Base-by-base conservation (phyloP, 148 eudicot species). In the Tetragonia tetragonoides region DNA sequence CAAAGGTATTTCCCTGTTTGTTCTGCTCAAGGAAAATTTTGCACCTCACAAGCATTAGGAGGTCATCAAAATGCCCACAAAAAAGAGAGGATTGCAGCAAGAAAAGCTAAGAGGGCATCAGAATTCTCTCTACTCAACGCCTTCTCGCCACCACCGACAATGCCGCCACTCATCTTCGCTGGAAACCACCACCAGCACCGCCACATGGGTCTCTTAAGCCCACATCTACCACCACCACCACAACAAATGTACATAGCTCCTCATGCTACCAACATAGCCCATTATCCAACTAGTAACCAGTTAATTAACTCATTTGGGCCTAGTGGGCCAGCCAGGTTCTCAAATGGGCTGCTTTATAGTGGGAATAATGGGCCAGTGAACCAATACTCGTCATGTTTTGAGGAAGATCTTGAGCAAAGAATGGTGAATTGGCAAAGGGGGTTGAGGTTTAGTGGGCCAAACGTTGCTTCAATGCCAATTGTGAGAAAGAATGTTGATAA, bases 1-100 rank as follows among this genome's bases (percentile, higher is more conserved):
- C 88, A 63, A 89, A 88, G 74, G 84, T 85, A 14, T 94, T 94
- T 41, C 90, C 97, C 7, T 94, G 99, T 68, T 73, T 87, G 74
- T 93, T 93, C 72, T 95, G 99, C 74, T 88, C 96, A 54, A 88
- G 99, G 75, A 95, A 95, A 89, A 79, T 95, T 95, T 28, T 89
- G 91, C 73, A 95, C 97, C 62, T 95, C 99, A 61, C 99, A 95
- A 81, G 99, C 99, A 2, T 66, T 95, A 54, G 99, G 99, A 41
- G 99, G 99, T 20, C 99, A 95, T 72, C 99, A 95, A 81, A 95
- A 95, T 72, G 99, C 99, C 9, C 99, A 95, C 88, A 93, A 93
- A 81, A 95, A 90, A 73, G 99, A 95, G 67, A 81, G 99, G 70
- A 85, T 84, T 24, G 94, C 93, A 23, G 97, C 94, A 0, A 84